Evolutionary conservation across 176 grass and related monocot species (phyloP).

Genomic region (Zoysia pacifica): DNA sequence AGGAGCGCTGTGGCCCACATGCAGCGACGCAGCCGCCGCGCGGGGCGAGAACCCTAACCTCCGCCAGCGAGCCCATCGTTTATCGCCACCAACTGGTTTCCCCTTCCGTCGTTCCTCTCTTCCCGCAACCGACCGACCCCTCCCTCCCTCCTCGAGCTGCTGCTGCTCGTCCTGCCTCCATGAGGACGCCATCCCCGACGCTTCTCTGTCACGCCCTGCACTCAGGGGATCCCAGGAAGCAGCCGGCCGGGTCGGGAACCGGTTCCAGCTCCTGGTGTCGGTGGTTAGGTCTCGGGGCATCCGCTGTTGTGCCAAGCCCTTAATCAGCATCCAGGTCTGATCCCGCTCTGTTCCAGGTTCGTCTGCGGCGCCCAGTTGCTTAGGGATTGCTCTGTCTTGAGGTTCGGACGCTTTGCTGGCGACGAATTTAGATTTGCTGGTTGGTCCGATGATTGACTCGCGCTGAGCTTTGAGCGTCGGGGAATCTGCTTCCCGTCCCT

Average conservation of each 20-base stretch:
- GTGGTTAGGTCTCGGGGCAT: conserved; percentile 21
- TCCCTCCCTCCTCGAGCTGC: background rate
- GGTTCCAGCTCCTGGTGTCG: conserved; percentile 8
- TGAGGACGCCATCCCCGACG: background rate
- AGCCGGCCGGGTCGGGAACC: background rate
- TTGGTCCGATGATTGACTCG: background rate
- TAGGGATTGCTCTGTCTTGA: background rate
- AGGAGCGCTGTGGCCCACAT: background rate
- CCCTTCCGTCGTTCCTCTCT: background rate
- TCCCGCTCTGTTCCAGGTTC: background rate
- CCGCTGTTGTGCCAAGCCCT: background rate
- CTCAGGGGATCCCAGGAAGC: conserved; percentile 20
- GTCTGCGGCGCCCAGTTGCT: background rate
- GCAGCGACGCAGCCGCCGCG: conserved; percentile 40
- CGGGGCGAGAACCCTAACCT: conserved; percentile 39
- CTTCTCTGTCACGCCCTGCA: background rate
- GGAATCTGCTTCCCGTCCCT: background rate
- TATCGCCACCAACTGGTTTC: conserved; percentile 21
- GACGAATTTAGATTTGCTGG: conserved; percentile 18
- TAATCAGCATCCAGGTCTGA: conserved; percentile 9
- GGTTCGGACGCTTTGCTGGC: background rate
- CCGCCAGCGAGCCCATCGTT: background rate
- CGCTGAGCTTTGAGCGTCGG: background rate
- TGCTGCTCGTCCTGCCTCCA: background rate
- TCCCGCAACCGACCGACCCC: conserved; percentile 6